Conservation (phyloP, 345 rosid species). For the Geranium rotundifolium region DNA sequence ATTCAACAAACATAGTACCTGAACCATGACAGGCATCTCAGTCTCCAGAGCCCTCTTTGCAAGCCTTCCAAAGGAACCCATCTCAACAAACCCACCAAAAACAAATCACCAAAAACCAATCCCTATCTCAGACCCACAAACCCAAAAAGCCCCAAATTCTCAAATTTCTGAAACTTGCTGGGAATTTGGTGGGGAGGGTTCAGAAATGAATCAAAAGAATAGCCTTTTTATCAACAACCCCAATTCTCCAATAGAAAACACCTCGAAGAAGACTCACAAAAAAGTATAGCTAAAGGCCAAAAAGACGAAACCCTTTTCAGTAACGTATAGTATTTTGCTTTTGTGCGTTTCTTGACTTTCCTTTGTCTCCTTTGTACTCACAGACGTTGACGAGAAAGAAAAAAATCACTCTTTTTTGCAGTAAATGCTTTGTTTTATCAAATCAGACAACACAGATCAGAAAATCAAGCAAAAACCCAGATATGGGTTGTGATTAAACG, state of each 20-base stretch:
- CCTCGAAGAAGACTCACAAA: not conserved
- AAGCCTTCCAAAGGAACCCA: slow-evolving; percentile 75
- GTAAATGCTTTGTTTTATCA: not conserved
- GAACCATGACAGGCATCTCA: slow-evolving; percentile 73
- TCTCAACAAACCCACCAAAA: slow-evolving; percentile 16
- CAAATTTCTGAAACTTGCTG: not conserved
- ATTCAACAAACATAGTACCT: slow-evolving; percentile 32
- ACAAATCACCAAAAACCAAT: not conserved
- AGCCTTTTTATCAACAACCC: not conserved
- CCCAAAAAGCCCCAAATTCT: not conserved
- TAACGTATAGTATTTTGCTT: not conserved
- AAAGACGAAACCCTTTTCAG: not conserved
- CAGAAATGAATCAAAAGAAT: not conserved
- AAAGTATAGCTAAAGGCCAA: not conserved
- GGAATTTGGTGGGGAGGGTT: not conserved
- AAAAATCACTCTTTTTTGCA: not conserved
- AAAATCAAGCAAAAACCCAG: too few relatives aligned
- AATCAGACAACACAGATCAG: too few relatives aligned
- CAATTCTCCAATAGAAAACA: not conserved
- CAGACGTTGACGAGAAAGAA: not conserved
- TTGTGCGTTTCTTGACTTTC: not conserved
- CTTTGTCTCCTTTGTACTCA: not conserved
- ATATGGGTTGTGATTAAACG: too few relatives aligned
- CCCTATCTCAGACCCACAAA: not conserved
- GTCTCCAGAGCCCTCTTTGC: slow-evolving; percentile 78